Conservation (phyloP, 495 filamentous ascomycete species). For the Lasiosphaeria hispida region DNA sequence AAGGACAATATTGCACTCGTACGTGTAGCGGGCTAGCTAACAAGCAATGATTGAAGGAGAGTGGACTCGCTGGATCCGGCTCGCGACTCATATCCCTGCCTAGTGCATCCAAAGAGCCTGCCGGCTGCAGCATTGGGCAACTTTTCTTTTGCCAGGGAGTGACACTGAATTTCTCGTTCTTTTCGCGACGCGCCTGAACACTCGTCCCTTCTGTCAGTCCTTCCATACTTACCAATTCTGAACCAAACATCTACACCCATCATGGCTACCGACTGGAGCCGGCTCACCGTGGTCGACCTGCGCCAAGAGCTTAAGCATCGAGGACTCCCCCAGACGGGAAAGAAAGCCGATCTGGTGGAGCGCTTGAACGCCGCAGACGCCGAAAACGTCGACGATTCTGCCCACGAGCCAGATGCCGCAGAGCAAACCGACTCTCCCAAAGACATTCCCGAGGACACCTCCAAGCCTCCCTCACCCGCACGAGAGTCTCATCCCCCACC, state of each 20-base stretch:
- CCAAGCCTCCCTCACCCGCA: background rate
- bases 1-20: no score
- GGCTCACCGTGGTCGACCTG: conserved; percentile 59
- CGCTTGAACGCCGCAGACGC: conserved; percentile 43
- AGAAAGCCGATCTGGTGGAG: conserved; percentile 57
- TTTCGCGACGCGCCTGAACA: conserved; percentile 15
- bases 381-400: conserved; percentile 15
- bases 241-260: conserved; percentile 6
- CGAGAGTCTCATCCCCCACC: background rate
- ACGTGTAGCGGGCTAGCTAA: no score
- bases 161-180: background rate
- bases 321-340: conserved; percentile 51
- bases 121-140: conserved; percentile 1
- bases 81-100: no score
- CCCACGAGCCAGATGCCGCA: conserved; percentile 8
- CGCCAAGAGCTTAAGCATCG: conserved; percentile 57
- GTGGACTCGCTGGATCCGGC: no score
- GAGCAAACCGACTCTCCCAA: conserved; percentile 14
- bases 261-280: conserved; percentile 56
- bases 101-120: no score
- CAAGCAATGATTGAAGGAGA: no score
- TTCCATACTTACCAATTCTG: background rate
- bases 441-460: conserved; percentile 2
- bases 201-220: background rate
- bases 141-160: background rate